phyloP scores from a whole-genome alignment of 2,329 filamentous ascomycete genomes.

The Phyllosticta paracitricarpa region DNA sequence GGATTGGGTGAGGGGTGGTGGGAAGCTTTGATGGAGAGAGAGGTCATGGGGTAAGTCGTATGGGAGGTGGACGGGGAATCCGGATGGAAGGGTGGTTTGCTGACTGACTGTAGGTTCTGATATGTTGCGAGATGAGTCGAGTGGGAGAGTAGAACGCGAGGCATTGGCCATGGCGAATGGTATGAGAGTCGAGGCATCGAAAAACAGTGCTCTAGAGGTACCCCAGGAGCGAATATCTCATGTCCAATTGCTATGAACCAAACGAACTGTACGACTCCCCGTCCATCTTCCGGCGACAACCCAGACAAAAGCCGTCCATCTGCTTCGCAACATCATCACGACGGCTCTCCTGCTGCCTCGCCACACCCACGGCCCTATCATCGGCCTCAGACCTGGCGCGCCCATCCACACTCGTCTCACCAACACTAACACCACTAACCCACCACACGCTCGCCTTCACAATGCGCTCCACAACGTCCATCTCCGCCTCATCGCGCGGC shows the following conservation, averaged over 20 bases:
- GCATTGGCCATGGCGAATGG: too few relatives aligned
- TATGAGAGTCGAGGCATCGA: too few relatives aligned
- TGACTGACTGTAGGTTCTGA: neutral
- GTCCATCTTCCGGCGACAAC: conserved; percentile 5
- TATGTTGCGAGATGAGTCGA: too few relatives aligned
- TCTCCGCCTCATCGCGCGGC: conserved; percentile 57
- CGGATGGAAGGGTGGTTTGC: neutral
- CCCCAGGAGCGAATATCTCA: neutral
- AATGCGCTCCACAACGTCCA: conserved; percentile 57
- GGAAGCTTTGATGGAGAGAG: neutral
- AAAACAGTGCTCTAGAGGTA: too few relatives aligned
- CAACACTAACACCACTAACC: conserved; percentile 34
- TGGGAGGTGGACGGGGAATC: neutral
- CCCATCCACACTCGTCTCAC: conserved; percentile 13
- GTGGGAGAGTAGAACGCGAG: too few relatives aligned
- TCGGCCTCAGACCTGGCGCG: conserved; percentile 14
- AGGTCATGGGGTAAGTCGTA: neutral
- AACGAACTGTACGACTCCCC: neutral
- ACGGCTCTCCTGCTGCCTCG: neutral
- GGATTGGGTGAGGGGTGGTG: conserved; percentile 51
- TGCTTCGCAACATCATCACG: neutral
- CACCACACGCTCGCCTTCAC: conserved; percentile 68
- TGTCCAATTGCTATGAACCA: neutral
- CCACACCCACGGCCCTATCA: neutral
- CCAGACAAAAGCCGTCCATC: conserved; percentile 1